These are phyloP conservation scores for Sporothrix luriei DNA, from an alignment of 2,329 filamentous ascomycete species.

Conservation along the genomic window DNA sequence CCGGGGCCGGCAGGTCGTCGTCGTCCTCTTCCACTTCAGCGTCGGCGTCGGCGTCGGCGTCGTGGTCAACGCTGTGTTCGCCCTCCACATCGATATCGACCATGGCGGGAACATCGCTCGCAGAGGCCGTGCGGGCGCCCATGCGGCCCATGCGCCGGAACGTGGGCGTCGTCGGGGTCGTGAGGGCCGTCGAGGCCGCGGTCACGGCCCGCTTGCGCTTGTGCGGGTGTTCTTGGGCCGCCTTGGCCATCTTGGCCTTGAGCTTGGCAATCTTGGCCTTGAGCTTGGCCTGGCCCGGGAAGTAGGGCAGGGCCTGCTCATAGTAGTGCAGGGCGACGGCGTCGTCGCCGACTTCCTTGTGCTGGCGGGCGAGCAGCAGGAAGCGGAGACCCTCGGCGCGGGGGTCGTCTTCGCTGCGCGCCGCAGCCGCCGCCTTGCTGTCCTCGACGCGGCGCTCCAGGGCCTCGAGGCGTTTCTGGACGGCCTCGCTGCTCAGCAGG, in stretches of 20 bases:
- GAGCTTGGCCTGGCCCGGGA: slow-evolving; percentile 81
- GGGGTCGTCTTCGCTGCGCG: slow-evolving; percentile 60
- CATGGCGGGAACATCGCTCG: neutral
- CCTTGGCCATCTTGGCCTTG: slow-evolving; percentile 57
- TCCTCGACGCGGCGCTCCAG: slow-evolving; percentile 84
- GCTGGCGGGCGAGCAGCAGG: slow-evolving; percentile 87
- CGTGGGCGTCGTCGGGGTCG: slow-evolving; percentile 47
- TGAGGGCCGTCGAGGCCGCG: neutral
- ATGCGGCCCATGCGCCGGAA: slow-evolving; percentile 40
- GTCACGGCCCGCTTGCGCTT: slow-evolving; percentile 29
- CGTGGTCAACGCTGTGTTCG: slow-evolving; percentile 40
- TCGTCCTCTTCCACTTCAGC: slow-evolving; percentile 45
- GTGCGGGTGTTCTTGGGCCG: slow-evolving; percentile 20
- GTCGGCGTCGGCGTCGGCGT: slow-evolving; percentile 49
- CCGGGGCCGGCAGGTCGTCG: slow-evolving; percentile 45
- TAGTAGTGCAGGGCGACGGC: slow-evolving; percentile 80
- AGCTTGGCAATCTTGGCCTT: slow-evolving; percentile 69
- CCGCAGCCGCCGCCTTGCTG: slow-evolving; percentile 40
- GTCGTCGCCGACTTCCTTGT: slow-evolving; percentile 81
- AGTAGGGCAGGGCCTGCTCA: slow-evolving; percentile 78
- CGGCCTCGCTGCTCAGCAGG: slow-evolving; percentile 67
- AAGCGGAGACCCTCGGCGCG: slow-evolving; percentile 82
- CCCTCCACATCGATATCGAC: neutral
- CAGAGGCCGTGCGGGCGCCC: too few species aligned
- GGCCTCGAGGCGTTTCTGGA: slow-evolving; percentile 78